phyloP scores from a whole-genome alignment of 768 basidiomycete genomes.

The Hypholoma fasciculare region DNA sequence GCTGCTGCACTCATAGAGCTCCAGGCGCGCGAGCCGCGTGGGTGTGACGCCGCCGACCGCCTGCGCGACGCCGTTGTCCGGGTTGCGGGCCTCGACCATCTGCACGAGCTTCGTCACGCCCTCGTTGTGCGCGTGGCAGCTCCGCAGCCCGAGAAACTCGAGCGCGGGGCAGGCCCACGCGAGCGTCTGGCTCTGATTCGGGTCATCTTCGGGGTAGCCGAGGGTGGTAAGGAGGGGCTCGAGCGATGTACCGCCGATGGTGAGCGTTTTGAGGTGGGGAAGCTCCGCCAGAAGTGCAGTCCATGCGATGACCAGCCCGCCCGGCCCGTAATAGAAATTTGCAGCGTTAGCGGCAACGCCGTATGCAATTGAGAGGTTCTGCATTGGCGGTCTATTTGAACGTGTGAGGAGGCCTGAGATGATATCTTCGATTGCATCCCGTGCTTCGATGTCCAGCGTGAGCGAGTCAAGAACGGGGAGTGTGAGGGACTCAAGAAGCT shows the following conservation, averaged over 20 bases:
- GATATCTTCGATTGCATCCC: conserved; percentile 77
- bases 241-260: conserved; percentile 63
- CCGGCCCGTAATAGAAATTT: conserved; percentile 58
- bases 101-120: conserved; percentile 68
- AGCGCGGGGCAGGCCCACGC: conserved; percentile 69
- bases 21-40: conserved; percentile 53
- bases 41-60: conserved; percentile 48
- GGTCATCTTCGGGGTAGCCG: conserved; percentile 61
- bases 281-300: conserved; percentile 59
- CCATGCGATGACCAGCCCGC: conserved; percentile 65
- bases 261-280: conserved; percentile 54
- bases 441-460: conserved; percentile 68
- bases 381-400: conserved; percentile 57
- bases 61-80: conserved; percentile 37
- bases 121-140: conserved; percentile 65
- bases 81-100: conserved; percentile 73
- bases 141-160: conserved; percentile 57
- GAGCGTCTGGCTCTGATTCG: conserved; percentile 19
- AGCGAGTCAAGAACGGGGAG: conserved; percentile 60
- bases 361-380: conserved; percentile 64
- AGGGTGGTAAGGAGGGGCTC: conserved; percentile 64
- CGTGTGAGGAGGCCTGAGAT: conserved; percentile 61
- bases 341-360: conserved; percentile 28
- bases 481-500: conserved; percentile 60
- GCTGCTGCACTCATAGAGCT: conserved; percentile 66